Evolutionary conservation across 768 basidiomycete species (phyloP), one percentile per base, ranked within the genome.

Genomic region (Mycena galericulata): DNA sequence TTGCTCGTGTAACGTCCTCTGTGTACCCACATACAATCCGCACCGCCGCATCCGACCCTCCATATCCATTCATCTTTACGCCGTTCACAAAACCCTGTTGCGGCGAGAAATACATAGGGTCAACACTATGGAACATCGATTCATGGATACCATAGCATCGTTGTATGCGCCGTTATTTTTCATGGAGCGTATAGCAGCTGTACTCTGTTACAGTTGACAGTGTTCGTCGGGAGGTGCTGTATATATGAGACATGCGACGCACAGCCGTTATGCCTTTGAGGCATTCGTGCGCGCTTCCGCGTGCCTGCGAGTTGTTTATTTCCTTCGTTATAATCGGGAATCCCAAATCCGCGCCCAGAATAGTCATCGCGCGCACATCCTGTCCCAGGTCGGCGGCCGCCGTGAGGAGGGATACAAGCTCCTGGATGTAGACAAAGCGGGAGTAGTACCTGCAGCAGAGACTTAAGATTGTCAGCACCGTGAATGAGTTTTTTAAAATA

Each of bases 331-430:
- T 66, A 12, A 79, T 69, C 9, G 70, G 49, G 0, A 65, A 66
- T 14, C 77, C 77, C 8, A 51, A 30, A 4, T 74, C 76, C 0
- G 78, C 75, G 4, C 68, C 75, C n/a, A 81, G 75, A 4, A 81
- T 69, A 6, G 78, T 73, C 73, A n/a, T n/a, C n/a, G n/a, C n/a
- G n/a, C n/a, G n/a, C n/a, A n/a, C 73, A 80, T 81, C 80, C 65
- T 81, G 77, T 22, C 76, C 77, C 15, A 75, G 73, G 18, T 77
- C 77, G 45, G 71, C 74, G 27, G 80, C 79, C 32, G 72, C 76
- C 38, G 62, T 67, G 17, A 82, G 72, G 15, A 77, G 61, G 5
- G 80, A 79, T 22, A 79, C 57, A 9, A 82, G 70, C 34, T 80
- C 81, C 43, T 77, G 46, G 47, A 75, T 73, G 68, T 80, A 79